phyloP scores from a whole-genome alignment of 2,329 filamentous ascomycete species.

The Xylaria sp. region DNA sequence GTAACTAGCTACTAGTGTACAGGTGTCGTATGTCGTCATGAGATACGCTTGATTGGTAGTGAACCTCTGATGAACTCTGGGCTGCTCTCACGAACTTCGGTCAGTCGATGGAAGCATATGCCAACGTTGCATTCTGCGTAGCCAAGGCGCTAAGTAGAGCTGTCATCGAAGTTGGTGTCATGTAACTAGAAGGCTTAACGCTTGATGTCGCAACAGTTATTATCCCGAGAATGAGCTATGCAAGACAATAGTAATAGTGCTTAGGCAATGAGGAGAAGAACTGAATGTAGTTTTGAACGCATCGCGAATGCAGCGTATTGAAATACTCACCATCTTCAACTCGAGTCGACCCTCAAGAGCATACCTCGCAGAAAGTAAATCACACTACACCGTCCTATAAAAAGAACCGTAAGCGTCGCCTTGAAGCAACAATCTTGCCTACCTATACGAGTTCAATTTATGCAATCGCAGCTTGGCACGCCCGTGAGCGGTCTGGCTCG shows the following conservation, averaged over 20 bases:
- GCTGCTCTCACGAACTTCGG: background rate
- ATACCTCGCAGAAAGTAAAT: background rate
- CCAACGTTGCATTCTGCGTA: conserved; percentile 11
- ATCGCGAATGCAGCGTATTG: background rate
- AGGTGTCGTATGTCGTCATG: conserved; percentile 2
- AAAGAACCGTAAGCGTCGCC: conserved; percentile 12
- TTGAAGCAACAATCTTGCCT: background rate
- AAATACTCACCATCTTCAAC: background rate
- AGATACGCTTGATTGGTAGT: background rate
- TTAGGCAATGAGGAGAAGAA: background rate
- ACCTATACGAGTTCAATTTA: conserved; percentile 19
- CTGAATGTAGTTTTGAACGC: no score
- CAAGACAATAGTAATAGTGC: background rate
- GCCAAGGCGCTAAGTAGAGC: conserved; percentile 1
- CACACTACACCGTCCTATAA: background rate
- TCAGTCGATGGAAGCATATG: background rate
- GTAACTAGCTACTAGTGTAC: background rate
- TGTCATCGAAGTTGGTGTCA: background rate
- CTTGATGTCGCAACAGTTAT: background rate
- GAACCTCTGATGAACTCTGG: background rate
- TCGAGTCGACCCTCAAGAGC: background rate
- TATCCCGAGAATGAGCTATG: background rate
- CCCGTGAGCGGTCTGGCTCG: conserved; percentile 2
- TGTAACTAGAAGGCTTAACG: background rate
- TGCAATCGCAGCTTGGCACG: conserved; percentile 18